Percentiles rank a stretch among this genome's conserved stretches.
Conservation (phyloP, 441 rosid species). For the Francoa sonchifolia region DNA sequence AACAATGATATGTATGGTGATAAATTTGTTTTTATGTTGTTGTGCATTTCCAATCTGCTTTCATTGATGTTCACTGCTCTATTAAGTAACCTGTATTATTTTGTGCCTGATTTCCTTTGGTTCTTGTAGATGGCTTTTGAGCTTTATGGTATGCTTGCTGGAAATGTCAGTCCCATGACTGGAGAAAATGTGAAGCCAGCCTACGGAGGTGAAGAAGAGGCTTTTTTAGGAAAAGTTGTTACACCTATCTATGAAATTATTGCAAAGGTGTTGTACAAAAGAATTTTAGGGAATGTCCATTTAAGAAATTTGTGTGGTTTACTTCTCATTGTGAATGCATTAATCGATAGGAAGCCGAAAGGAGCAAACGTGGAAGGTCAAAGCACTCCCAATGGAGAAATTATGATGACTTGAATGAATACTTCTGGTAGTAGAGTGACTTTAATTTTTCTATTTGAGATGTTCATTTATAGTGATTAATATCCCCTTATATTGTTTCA, state of each 20-base stretch:
- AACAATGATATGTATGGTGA: too few species aligned
- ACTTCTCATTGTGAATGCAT: constrained; percentile 1
- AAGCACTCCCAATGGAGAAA: constrained; percentile 99
- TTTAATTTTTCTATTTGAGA: not conserved
- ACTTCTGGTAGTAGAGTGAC: constrained; percentile 91
- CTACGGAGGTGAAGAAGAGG: constrained; percentile 96
- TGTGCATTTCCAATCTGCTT: not conserved
- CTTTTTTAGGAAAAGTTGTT: constrained; percentile 81
- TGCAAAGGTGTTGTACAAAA: constrained; percentile 51
- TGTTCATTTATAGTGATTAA: constrained; percentile 4
- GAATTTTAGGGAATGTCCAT: too few species aligned
- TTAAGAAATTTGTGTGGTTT: not conserved
- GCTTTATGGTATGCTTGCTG: constrained; percentile 91
- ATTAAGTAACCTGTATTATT: not conserved
- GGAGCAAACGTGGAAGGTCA: constrained; percentile 70
- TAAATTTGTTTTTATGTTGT: constrained; percentile 5
- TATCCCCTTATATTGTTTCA: constrained; percentile 19
- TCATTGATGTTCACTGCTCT: constrained; percentile 3
- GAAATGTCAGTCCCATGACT: constrained; percentile 90
- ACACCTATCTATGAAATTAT: constrained; percentile 83
- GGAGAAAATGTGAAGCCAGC: constrained; percentile 94
- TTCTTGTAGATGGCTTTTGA: constrained; percentile 86
- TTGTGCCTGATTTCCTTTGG: constrained; percentile 8
- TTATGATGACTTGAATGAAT: constrained; percentile 94
- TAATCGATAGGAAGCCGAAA: constrained; percentile 66